Conservation (phyloP, 768 basidiomycete genomes). For the Tylopilus subfusipes region DNA sequence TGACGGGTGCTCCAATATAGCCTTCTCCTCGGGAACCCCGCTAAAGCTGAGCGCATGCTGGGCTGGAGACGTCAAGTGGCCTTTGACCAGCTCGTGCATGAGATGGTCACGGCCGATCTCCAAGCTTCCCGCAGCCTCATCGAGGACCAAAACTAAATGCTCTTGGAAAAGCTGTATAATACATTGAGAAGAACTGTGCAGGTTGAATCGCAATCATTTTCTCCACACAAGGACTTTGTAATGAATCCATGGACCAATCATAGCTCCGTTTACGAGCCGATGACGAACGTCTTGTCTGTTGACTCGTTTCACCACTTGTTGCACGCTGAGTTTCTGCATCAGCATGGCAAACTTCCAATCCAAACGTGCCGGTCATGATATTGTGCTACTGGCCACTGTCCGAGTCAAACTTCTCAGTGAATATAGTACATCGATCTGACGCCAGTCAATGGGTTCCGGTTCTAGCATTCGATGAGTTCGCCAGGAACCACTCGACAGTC, state of each 20-base stretch:
- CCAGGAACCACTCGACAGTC: constrained; percentile 83
- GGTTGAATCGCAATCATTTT: not conserved
- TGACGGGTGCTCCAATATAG: constrained; percentile 35
- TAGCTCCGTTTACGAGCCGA: constrained; percentile 3
- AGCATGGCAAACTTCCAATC: not conserved
- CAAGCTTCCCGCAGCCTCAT: constrained; percentile 68
- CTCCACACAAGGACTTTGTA: constrained; percentile 1
- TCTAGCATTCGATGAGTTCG: constrained; percentile 73
- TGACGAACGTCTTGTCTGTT: not conserved
- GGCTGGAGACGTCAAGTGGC: constrained; percentile 88
- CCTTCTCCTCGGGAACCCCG: constrained; percentile 80
- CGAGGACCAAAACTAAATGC: constrained; percentile 73
- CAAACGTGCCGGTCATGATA: no score
- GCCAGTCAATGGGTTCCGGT: constrained; percentile 38
- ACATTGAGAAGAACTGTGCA: not conserved
- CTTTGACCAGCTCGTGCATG: constrained; percentile 81
- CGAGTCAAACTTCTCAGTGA: not conserved
- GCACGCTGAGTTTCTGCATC: not conserved
- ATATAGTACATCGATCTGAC: constrained; percentile 6
- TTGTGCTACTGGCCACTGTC: not conserved
- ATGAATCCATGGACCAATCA: not conserved
- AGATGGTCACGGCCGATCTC: constrained; percentile 89
- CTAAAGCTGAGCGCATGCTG: constrained; percentile 84
- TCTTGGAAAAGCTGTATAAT: not conserved
- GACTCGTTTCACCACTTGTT: not conserved